These are phyloP conservation scores for Paramyrothecium sp. DNA, from an alignment of 2,329 filamentous ascomycete genomes.

Conservation along the genomic window DNA sequence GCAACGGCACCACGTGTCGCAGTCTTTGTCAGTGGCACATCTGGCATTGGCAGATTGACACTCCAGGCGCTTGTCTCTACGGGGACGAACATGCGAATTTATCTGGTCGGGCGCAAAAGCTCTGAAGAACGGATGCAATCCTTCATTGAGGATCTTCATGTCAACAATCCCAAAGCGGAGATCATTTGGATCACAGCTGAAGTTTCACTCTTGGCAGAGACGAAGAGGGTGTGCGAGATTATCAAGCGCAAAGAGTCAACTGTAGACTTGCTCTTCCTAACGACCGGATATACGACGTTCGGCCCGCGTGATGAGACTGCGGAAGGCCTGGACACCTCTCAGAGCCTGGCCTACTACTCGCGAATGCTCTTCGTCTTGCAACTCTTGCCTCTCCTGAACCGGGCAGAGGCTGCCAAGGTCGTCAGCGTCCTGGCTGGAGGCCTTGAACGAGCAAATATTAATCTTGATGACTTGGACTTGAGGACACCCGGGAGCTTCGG, in stretches of 20 bases:
- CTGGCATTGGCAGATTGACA: slow-evolving; percentile 42
- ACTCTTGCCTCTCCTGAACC: slow-evolving; percentile 37
- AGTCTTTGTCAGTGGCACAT: slow-evolving; percentile 45
- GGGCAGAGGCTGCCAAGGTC: slow-evolving; percentile 21
- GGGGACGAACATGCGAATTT: slow-evolving; percentile 33
- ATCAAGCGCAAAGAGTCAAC: slow-evolving; percentile 34
- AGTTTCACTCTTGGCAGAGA: slow-evolving; percentile 42
- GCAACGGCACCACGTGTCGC: slow-evolving; percentile 32
- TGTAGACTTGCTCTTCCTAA: slow-evolving; percentile 43
- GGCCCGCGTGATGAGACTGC: slow-evolving; percentile 31
- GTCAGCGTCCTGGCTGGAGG: slow-evolving; percentile 22
- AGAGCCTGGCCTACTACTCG: slow-evolving; percentile 40
- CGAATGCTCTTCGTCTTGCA: slow-evolving; percentile 38
- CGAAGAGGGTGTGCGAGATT: slow-evolving; percentile 32
- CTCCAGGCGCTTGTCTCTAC: slow-evolving; percentile 32
- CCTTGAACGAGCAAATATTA: slow-evolving; percentile 10
- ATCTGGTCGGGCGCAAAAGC: slow-evolving; percentile 40
- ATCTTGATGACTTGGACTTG: slow-evolving; percentile 22
- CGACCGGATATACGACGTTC: slow-evolving; percentile 41
- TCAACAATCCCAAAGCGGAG: slow-evolving; percentile 35
- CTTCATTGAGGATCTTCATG: slow-evolving; percentile 34
- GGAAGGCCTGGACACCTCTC: slow-evolving; percentile 41
- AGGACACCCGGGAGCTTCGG: slow-evolving; percentile 24
- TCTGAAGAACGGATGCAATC: slow-evolving; percentile 23
- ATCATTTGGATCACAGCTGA: slow-evolving; percentile 42